Evolutionary conservation across 345 rosid species (phyloP).

Genomic region (Alliaria petiolata): DNA sequence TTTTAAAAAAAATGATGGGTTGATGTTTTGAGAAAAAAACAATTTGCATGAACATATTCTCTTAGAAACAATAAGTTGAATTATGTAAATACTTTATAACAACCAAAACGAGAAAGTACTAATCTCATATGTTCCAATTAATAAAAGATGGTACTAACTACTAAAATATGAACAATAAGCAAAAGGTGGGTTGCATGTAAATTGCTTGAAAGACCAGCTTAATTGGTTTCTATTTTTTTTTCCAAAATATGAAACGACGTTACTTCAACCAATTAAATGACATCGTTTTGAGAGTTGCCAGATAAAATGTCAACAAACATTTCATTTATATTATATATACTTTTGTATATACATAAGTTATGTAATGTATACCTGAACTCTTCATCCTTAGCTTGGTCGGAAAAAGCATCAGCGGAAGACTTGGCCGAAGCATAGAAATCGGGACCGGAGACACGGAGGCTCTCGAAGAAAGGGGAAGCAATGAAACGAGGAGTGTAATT

Average conservation of each 20-base stretch:
- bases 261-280: constrained; percentile 18
- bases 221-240: background rate
- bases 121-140: no score
- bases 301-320: constrained; percentile 23
- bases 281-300: constrained; percentile 1
- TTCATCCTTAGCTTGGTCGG: constrained; percentile 31
- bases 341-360: background rate
- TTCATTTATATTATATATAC: background rate
- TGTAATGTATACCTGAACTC: constrained; percentile 61
- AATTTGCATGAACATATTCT: no score
- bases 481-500: constrained; percentile 78
- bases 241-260: background rate
- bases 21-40: no score
- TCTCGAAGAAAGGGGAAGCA: constrained; percentile 85
- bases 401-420: constrained; percentile 46
- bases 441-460: constrained; percentile 68
- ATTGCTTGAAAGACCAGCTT: background rate
- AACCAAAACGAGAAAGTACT: no score
- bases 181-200: no score
- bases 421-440: constrained; percentile 59
- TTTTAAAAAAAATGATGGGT: no score
- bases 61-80: no score
- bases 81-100: no score
- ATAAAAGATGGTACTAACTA: no score
- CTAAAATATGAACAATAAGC: no score